Base-by-base conservation (phyloP, 75 land plant species). In the Adiantum capillusveneris region DNA sequence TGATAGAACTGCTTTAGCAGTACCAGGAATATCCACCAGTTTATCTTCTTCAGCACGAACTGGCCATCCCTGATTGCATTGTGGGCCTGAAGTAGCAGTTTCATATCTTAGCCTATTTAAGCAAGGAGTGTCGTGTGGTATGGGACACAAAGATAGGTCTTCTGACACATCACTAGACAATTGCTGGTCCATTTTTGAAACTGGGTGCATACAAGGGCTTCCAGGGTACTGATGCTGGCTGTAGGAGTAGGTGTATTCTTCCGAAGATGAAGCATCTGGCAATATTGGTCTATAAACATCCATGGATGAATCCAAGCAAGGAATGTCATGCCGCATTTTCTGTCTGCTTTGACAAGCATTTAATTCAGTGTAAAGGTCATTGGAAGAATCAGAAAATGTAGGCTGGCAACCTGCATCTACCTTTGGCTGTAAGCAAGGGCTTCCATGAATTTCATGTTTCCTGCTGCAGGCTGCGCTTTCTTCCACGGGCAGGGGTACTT, bases 1-100 rank as follows among this genome's bases (percentile, higher is more conserved):
- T 29, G 77, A 76, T n/a, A 90, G 66, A 37, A 90, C 68, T 55
- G 75, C 83, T 54, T 44, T 84, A 6, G 81, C 68, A 24, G 75
- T 82, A 13, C 56, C 44, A 11, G 85, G 87, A 19, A 59, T 36
- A 63, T 83, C 77, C 1, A 46, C 73, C 43, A 75, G 25, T 44
- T 21, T 42, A 14, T 14, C 14, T 46, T 2, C 14, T 17, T 46
- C 22, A 46, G 6, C 37, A 34, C 9, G 37, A 34, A 5, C 9
- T 9, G 9, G 3, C 37, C 9, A 34, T 9, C 37, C 9, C 7
- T 9, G 9, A 20, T 46, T 46, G 5, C 21, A 46, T 46, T 17
- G 14, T 20, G n/a, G 49, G 49, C 14, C 17, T 46, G 49, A 17
- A 46, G 12, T 46, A 2, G 14, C 49, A 46, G n/a, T 46, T 20